These are phyloP conservation scores for Fraxinus cuspidata DNA, from an alignment of 257 asterid species.

Conservation along the genomic window DNA sequence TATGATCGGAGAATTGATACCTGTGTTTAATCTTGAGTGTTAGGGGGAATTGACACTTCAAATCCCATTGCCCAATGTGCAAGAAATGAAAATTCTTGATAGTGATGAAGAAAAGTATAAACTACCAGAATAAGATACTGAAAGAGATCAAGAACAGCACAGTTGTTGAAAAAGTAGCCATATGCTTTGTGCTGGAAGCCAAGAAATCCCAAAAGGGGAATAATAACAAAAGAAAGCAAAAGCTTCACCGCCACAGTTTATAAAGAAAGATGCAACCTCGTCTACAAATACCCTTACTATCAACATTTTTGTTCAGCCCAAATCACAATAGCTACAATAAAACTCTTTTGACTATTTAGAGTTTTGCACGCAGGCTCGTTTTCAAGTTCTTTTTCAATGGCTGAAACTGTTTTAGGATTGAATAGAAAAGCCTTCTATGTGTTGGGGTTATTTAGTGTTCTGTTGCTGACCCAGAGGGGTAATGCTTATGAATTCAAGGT, in stretches of 20 bases:
- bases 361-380: neutral
- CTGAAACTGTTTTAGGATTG: constrained; percentile 29
- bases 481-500: constrained; percentile 58
- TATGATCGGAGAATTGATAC: neutral
- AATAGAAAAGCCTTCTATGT: constrained; percentile 16
- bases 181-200: constrained; percentile 51
- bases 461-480: constrained; percentile 38
- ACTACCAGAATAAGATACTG: constrained; percentile 23
- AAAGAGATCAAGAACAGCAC: constrained; percentile 24
- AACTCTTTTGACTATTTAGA: too few species aligned
- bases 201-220: constrained; percentile 49
- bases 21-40: neutral
- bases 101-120: constrained; percentile 65
- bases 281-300: constrained; percentile 58
- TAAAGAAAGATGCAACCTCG: constrained; percentile 29
- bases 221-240: constrained; percentile 37
- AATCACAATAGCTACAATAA: neutral
- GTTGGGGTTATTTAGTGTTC: constrained; percentile 35
- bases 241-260: constrained; percentile 55
- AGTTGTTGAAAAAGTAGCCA: constrained; percentile 8
- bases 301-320: constrained; percentile 5
- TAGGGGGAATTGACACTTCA: neutral
- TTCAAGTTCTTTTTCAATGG: constrained; percentile 39
- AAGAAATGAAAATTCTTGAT: constrained; percentile 45
- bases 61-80: constrained; percentile 41